These are phyloP conservation scores for Carex scoparia DNA, from an alignment of 176 grass and related monocot species.

Conservation along the genomic window DNA sequence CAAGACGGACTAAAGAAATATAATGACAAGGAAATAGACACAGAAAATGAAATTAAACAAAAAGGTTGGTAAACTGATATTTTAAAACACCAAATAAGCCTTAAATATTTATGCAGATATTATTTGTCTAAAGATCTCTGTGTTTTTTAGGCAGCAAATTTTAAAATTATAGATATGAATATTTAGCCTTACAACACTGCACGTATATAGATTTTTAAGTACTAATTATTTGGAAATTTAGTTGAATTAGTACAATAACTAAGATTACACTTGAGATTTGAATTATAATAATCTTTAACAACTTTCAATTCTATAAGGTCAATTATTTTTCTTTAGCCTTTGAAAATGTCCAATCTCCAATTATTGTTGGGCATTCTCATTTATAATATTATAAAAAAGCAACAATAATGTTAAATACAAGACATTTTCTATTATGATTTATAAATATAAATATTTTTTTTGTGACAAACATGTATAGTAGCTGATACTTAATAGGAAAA, in stretches of 20 bases:
- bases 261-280: background rate
- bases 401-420: background rate
- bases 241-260: background rate
- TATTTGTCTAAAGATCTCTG: background rate
- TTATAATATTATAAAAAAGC: background rate
- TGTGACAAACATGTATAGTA: background rate
- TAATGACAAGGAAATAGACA: background rate
- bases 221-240: background rate
- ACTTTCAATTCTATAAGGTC: background rate
- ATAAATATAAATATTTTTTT: background rate
- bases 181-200: background rate
- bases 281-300: background rate
- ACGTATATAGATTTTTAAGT: background rate
- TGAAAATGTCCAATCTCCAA: background rate
- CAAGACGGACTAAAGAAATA: background rate
- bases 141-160: background rate
- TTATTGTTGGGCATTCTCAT: background rate
- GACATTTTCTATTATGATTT: background rate
- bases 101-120: background rate
- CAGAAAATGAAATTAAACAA: background rate
- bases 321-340: background rate
- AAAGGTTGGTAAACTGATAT: background rate
- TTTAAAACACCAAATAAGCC: background rate
- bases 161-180: background rate
- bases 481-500: background rate